Base-by-base conservation (phyloP, 805 yeast genomes). In the Hanseniaspora pseudoguilliermondii region DNA sequence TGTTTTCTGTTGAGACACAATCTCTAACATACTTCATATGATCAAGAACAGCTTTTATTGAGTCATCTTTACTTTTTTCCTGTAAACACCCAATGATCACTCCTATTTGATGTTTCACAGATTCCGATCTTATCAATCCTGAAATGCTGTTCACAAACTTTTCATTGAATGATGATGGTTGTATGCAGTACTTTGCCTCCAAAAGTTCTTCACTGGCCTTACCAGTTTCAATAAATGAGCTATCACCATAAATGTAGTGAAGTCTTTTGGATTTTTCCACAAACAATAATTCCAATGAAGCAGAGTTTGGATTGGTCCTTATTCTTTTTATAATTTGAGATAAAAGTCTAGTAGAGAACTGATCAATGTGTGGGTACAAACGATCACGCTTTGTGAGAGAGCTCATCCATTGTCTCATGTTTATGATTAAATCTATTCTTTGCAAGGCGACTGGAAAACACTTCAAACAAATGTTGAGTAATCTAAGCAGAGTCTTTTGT, bases 351-450 rank as follows among this genome's bases (percentile, higher is more conserved):
- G 75, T 73, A 38, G 85, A 70, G 61, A 91, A 82, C 47, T 81
- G 78, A 39, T 80, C 82, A 13, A 84, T 76, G 56, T 83, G 88
- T 34, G 71, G 72, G 57, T 87, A 72, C 4, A 81, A 71, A 20
- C 67, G 64, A 0, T 80, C 68, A 0, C 68, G 59, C 46, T 70
- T 66, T 0, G 80, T 75, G 18, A 82, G 67, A 7, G 82, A 80
- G 35, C 71, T 71, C 40, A 73, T 74, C 62, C 84, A 70, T 29
- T 76, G 72, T 62, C 80, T 76, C 0, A 86, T 64, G 2, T 77
- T 63, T 16, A 74, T 65, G 76, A 91, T 77, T 64, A 93, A 80
- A 65, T 90, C 96, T 36, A 93, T 64, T 51, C 96, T 53, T 34
- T 53, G 56, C 72, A 62, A 75, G 82, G 36, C 86, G 66, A 36